Percentiles rank a stretch among this genome's conserved stretches.
Conservation (phyloP, 768 basidiomycete genomes). For the Galerina sulciceps region DNA sequence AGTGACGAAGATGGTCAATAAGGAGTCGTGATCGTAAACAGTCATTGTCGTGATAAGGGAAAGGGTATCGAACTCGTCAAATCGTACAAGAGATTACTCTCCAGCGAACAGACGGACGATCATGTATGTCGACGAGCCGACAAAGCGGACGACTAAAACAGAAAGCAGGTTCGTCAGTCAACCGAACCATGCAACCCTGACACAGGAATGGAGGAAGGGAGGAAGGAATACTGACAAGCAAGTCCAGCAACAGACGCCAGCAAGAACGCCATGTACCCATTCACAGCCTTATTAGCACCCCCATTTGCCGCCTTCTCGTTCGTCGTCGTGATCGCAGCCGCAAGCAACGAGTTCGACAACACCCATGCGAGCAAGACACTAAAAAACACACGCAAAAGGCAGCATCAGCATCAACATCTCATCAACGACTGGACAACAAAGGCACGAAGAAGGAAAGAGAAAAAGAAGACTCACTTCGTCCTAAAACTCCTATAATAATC, state of each 20-base stretch:
- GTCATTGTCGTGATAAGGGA: not conserved
- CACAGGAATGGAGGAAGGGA: not conserved
- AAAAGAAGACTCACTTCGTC: constrained; percentile 68
- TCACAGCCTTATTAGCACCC: constrained; percentile 59
- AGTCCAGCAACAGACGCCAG: constrained; percentile 88
- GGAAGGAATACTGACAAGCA: constrained; percentile 61
- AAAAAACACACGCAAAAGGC: constrained; percentile 15
- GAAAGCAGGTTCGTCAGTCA: not conserved
- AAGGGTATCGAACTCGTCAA: not conserved
- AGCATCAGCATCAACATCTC: constrained; percentile 13
- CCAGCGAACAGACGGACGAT: constrained; percentile 87
- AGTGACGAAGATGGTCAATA: too few relatives aligned
- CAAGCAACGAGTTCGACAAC: constrained; percentile 82
- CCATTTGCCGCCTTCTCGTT: constrained; percentile 51
- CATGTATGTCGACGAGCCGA: constrained; percentile 84
- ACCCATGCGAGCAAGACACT: constrained; percentile 87
- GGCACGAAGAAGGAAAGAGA: not conserved
- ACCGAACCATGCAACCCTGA: not conserved
- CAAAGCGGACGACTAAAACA: constrained; percentile 75
- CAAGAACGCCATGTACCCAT: constrained; percentile 89
- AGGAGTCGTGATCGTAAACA: not conserved
- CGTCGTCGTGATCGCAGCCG: constrained; percentile 70
- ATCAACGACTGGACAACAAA: constrained; percentile 6
- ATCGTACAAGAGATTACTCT: constrained; percentile 51
- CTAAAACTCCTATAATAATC: constrained; percentile 90